Base-by-base conservation (phyloP, 805 yeast species). In the Ogataea ramenticola region DNA sequence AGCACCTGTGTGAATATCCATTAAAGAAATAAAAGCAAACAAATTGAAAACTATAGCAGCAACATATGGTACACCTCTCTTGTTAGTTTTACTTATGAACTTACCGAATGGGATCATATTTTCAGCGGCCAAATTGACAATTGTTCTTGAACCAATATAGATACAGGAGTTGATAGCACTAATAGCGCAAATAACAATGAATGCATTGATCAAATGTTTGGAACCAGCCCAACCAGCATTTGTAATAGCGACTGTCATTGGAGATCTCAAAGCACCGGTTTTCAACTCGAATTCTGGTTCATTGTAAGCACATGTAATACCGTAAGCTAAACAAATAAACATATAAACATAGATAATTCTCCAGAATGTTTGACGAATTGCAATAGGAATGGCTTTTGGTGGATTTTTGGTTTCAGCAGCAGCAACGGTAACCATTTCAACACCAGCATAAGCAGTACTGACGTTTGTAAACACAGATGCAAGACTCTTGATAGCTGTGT, bases 121-220 rank as follows among this genome's bases (percentile, higher is more conserved):
- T 44, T 74, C 79, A 47, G 72, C 66, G 5, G 88, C 80, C 70
- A 82, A 71, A 43, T 75, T 78, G 49, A 82, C 76, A 14, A 83
- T 66, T 1, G 87, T 74, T 58, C 90, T 69, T 3, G 86, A 77
- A 11, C 85, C 86, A 58, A 82, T 72, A 59, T 77, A 83, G 42
- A 82, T 77, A 31, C 84, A 75, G 36, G 84, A 72, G 62, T 83
- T 83, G 54, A 82, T 77, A 6, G 90, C 85, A 29, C 85, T 78
- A 36, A 84, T 60, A 53, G 86, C 77, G 2, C 84, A 80, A 14
- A 80, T 56, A 46, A 81, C 63, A 48, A 83, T 74, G 53, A 84
- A 74, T 0, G 87, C 79, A 49, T 80, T 79, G 50, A 79, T 66
- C 48, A 80, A 67, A 53, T 81, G 75, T 9, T 74, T 66, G 10